These are phyloP conservation scores for Gonapodya prolifera DNA, from an alignment of 192 early-diverging fungal species.

Conservation along the genomic window DNA sequence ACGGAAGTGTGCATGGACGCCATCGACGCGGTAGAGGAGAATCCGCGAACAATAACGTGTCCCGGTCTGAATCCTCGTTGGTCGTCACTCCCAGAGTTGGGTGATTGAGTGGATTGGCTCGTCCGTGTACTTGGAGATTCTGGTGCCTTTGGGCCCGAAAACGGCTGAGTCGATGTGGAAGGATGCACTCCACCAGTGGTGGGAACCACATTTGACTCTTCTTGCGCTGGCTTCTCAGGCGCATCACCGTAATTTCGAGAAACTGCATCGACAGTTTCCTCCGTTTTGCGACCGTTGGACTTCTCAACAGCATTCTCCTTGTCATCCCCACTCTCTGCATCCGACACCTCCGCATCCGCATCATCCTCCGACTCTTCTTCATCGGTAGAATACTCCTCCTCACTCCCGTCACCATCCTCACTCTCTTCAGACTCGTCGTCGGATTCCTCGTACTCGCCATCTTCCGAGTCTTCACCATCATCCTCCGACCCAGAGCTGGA, in stretches of 20 bases:
- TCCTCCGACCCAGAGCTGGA: too few relatives aligned
- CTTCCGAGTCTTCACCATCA: neutral
- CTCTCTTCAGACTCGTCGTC: neutral
- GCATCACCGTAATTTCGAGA: too few relatives aligned
- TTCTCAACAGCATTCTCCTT: neutral
- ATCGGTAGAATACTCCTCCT: neutral
- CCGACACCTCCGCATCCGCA: neutral
- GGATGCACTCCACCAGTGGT: too few relatives aligned
- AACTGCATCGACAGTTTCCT: neutral
- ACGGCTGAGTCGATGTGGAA: too few relatives aligned
- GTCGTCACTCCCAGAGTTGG: neutral
- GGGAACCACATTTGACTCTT: too few relatives aligned
- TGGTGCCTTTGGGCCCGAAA: too few relatives aligned
- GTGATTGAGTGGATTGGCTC: neutral
- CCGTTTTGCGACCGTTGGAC: neutral
- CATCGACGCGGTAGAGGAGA: neutral
- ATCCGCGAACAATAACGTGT: neutral
- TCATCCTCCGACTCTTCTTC: neutral
- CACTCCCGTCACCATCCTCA: neutral
- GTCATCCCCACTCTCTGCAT: neutral
- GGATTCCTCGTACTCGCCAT: neutral
- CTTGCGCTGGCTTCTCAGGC: too few relatives aligned
- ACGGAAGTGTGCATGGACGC: neutral
- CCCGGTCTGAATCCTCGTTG: neutral
- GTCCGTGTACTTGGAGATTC: too few relatives aligned